phyloP scores from a whole-genome alignment of 345 rosid species.

The Odontarrhena argentea region DNA sequence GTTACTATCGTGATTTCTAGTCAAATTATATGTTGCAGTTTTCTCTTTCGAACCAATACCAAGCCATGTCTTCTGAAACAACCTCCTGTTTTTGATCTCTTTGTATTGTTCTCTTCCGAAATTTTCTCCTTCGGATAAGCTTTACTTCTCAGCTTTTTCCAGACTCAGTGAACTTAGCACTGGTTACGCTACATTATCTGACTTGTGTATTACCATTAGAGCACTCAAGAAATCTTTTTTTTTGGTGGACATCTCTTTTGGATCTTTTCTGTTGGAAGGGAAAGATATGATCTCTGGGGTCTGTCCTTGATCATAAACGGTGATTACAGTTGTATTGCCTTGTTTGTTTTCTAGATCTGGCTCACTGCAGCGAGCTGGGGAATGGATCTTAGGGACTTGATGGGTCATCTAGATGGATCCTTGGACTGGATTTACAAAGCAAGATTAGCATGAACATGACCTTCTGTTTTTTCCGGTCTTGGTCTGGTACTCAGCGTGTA shows the following conservation, averaged over 20 bases:
- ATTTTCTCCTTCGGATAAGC: constrained; percentile 3
- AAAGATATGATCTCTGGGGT: constrained; percentile 32
- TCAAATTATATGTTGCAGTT: constrained; percentile 6
- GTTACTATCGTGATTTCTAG: neutral
- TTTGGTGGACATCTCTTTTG: neutral
- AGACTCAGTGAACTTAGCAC: neutral
- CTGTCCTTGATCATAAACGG: constrained; percentile 36
- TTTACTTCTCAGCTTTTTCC: constrained; percentile 4
- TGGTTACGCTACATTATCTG: neutral
- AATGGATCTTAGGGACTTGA: constrained; percentile 75
- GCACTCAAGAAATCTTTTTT: neutral
- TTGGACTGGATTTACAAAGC: constrained; percentile 45
- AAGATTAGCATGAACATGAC: constrained; percentile 45
- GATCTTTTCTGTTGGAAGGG: constrained; percentile 26
- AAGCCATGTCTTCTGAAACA: constrained; percentile 13
- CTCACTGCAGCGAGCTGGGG: constrained; percentile 72
- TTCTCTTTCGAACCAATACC: constrained; percentile 8
- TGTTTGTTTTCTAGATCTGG: constrained; percentile 91
- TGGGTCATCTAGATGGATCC: constrained; percentile 59
- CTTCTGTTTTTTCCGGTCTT: constrained; percentile 25
- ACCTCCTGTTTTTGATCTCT: neutral
- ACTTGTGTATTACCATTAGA: neutral
- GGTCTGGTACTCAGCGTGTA: constrained; percentile 37
- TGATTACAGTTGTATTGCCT: constrained; percentile 51
- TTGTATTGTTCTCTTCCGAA: neutral